Conservation (phyloP, 495 filamentous ascomycete genomes). For the Hyphodiscus hymeniophilus region DNA sequence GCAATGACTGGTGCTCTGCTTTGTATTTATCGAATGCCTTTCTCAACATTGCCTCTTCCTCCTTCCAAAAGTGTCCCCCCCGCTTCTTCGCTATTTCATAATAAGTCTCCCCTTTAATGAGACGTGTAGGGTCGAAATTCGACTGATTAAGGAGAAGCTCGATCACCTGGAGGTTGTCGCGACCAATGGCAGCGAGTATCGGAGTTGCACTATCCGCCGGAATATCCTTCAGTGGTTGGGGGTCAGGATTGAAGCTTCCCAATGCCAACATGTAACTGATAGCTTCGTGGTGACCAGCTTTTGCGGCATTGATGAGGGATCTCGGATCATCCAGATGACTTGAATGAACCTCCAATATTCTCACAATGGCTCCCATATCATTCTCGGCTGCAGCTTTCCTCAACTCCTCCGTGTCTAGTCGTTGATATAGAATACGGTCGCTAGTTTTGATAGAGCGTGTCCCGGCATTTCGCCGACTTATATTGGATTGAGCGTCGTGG, state of each 20-base stretch:
- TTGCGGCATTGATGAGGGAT: conserved; percentile 82
- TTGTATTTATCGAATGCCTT: conserved; percentile 63
- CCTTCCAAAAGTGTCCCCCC: conserved; percentile 79
- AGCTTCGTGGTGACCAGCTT: conserved; percentile 81
- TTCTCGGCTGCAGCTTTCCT: conserved; percentile 74
- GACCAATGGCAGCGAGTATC: conserved; percentile 88
- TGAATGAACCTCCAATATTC: conserved; percentile 66
- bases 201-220: conserved; percentile 66
- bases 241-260: conserved; percentile 72
- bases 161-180: conserved; percentile 77
- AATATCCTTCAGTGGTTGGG: conserved; percentile 42
- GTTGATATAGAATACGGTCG: conserved; percentile 46
- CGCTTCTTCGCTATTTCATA: conserved; percentile 75
- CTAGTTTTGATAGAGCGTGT: conserved; percentile 43
- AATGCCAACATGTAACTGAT: conserved; percentile 79
- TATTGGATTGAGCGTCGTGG: conserved; percentile 24
- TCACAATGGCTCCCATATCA: conserved; percentile 69
- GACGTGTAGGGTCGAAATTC: conserved; percentile 68
- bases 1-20: conserved; percentile 32
- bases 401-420: conserved; percentile 60
- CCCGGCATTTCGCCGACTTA: conserved; percentile 30
- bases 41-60: conserved; percentile 77
- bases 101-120: conserved; percentile 66
- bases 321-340: conserved; percentile 64
- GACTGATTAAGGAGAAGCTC: conserved; percentile 67